These are phyloP conservation scores for Hypoxylon intermedium DNA, from an alignment of 495 filamentous ascomycete species.

Conservation along the genomic window DNA sequence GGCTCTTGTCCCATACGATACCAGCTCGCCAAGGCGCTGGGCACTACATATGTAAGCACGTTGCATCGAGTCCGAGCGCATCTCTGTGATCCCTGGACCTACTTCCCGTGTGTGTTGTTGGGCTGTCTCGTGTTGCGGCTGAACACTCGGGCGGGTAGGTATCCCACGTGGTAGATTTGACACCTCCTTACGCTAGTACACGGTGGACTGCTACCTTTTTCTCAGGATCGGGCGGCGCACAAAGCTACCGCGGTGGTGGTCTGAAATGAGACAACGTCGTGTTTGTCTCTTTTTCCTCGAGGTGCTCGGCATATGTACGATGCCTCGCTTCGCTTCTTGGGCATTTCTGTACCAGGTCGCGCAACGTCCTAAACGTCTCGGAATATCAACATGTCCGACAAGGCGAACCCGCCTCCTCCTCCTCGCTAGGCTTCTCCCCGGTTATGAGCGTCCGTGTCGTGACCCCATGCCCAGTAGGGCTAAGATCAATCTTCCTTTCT, in stretches of 20 bases:
- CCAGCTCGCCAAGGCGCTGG: background rate
- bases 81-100: constrained; percentile 10
- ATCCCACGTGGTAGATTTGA: constrained; percentile 31
- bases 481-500: background rate
- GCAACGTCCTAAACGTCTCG: constrained; percentile 23
- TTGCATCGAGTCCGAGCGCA: constrained; percentile 10
- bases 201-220: no score
- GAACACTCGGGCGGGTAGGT: constrained; percentile 15
- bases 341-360: constrained; percentile 2
- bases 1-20: constrained; percentile 5
- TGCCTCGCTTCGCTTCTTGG: background rate
- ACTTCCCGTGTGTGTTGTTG: constrained; percentile 8
- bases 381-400: constrained; percentile 15
- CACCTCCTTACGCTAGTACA: background rate
- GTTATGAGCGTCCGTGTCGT: constrained; percentile 4
- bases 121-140: constrained; percentile 28
- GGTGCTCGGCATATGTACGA: background rate
- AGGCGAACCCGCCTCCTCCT: constrained; percentile 14
- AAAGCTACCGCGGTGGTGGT: no score
- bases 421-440: background rate
- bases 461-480: constrained; percentile 1
- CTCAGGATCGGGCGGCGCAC: no score
- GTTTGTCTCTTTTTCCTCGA: background rate
- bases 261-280: background rate
- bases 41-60: constrained; percentile 3